A percentile compares a stretch with the other conserved stretches of the same genome.
These are phyloP conservation scores for Colletotrichum phormii DNA, from an alignment of 2,329 filamentous ascomycete species.

Conservation along the genomic window DNA sequence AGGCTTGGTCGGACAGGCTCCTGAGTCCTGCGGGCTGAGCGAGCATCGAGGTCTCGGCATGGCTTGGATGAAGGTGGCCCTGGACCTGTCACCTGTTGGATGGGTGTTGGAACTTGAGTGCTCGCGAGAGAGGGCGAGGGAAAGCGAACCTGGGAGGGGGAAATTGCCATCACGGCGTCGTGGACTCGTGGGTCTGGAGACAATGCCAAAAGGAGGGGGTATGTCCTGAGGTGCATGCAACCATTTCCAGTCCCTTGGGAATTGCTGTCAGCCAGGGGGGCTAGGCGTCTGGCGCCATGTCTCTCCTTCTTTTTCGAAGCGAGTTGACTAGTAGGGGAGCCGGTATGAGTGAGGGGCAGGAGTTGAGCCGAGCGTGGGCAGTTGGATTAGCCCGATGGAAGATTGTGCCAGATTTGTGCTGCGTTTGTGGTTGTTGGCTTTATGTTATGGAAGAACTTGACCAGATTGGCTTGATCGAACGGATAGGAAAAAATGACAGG, in stretches of 20 bases:
- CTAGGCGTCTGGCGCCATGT: slow-evolving; percentile 12
- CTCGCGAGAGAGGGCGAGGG: slow-evolving; percentile 26
- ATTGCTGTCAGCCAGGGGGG: slow-evolving; percentile 25
- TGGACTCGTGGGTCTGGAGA: slow-evolving; percentile 19
- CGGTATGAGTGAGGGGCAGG: slow-evolving; percentile 5
- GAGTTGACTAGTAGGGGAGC: slow-evolving; percentile 8
- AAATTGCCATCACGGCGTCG: slow-evolving; percentile 5
- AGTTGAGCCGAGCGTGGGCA: not conserved
- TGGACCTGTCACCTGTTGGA: not conserved
- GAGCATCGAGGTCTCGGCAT: slow-evolving; percentile 4
- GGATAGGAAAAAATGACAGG: not conserved
- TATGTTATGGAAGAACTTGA: not conserved
- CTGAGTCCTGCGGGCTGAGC: slow-evolving; percentile 6
- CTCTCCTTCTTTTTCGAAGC: slow-evolving; percentile 2
- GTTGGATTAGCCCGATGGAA: not conserved
- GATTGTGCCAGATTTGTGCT: not conserved
- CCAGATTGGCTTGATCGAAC: not conserved
- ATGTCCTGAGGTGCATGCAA: slow-evolving; percentile 35
- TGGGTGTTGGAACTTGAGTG: not conserved
- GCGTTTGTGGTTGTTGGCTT: not conserved
- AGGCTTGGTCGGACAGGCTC: not conserved
- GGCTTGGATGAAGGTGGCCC: slow-evolving; percentile 4
- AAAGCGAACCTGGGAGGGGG: not conserved
- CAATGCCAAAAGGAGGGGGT: slow-evolving; percentile 25
- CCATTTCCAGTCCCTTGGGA: slow-evolving; percentile 36